Evolutionary conservation across 2,329 filamentous ascomycete genomes (phyloP).

Genomic region (Calonectria crousiana): DNA sequence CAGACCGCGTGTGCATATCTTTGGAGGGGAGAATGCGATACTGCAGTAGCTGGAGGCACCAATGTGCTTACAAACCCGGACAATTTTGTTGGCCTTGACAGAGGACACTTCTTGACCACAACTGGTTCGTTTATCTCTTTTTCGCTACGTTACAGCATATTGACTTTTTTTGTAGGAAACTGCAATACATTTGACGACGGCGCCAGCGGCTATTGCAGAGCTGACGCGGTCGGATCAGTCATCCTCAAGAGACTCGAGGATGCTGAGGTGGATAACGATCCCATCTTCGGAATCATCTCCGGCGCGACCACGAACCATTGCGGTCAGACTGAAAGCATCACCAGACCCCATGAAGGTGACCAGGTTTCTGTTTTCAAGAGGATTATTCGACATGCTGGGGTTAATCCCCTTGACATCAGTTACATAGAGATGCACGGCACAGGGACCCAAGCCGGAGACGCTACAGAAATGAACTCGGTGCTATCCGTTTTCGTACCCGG

Average conservation of each 20-base stretch:
- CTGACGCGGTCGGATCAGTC: conserved; percentile 80
- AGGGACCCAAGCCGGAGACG: conserved; percentile 87
- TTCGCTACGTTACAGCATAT: not conserved
- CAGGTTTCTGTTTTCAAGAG: conserved; percentile 79
- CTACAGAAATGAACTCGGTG: conserved; percentile 84
- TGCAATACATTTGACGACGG: conserved; percentile 82
- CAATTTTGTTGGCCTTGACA: conserved; percentile 72
- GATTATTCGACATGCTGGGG: conserved; percentile 78
- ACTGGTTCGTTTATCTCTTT: conserved; percentile 24
- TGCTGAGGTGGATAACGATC: conserved; percentile 34
- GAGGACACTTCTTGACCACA: conserved; percentile 74
- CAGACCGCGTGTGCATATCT: conserved; percentile 70
- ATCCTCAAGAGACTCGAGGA: conserved; percentile 74
- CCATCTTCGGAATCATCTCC: conserved; percentile 37
- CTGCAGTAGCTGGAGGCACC: conserved; percentile 73
- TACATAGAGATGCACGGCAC: conserved; percentile 94
- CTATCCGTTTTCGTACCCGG: conserved; percentile 65
- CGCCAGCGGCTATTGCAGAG: conserved; percentile 86
- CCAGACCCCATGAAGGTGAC: conserved; percentile 82
- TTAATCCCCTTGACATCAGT: conserved; percentile 81
- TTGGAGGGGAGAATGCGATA: conserved; percentile 74
- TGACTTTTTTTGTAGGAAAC: not conserved
- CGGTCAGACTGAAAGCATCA: conserved; percentile 77
- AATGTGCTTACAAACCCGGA: conserved; percentile 77
- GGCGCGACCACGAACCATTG: conserved; percentile 40